phyloP scores from a whole-genome alignment of 495 filamentous ascomycete genomes.

The Aspergillus egyptiacus region DNA sequence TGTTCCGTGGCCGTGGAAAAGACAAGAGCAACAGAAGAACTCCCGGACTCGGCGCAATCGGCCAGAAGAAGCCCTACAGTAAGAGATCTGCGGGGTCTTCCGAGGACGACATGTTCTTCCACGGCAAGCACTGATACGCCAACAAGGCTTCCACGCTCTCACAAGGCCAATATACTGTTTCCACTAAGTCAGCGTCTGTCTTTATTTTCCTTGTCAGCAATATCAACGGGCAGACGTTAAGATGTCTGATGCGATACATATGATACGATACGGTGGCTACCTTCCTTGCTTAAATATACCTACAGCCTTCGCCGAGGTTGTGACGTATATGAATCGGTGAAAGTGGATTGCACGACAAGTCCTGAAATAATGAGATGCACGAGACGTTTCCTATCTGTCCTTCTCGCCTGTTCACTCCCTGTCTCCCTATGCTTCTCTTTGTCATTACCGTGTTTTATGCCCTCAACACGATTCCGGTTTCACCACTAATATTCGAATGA shows the following conservation, averaged over 20 bases:
- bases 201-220: constrained; percentile 5
- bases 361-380: too few relatives aligned
- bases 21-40: constrained; percentile 7
- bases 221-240: not conserved
- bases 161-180: not conserved
- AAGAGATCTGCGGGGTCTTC: constrained; percentile 16
- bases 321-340: constrained; percentile 9
- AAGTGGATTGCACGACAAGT: constrained; percentile 5
- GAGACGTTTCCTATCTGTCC: not conserved
- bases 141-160: not conserved
- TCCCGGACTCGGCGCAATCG: constrained; percentile 16
- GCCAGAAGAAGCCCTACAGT: constrained; percentile 10
- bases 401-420: not conserved
- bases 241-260: not conserved
- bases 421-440: too few relatives aligned
- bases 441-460: too few relatives aligned
- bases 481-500: not conserved
- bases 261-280: constrained; percentile 10
- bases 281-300: constrained; percentile 17
- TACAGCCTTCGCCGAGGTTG: constrained; percentile 5
- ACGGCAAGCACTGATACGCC: not conserved
- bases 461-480: not conserved
- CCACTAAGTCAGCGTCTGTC: not conserved
- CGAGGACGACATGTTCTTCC: constrained; percentile 18
- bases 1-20: constrained; percentile 8